Evolutionary conservation across 116 monocot genomes (phyloP), one percentile per base, ranked within the genome.

Genomic region (Zostera marina): DNA sequence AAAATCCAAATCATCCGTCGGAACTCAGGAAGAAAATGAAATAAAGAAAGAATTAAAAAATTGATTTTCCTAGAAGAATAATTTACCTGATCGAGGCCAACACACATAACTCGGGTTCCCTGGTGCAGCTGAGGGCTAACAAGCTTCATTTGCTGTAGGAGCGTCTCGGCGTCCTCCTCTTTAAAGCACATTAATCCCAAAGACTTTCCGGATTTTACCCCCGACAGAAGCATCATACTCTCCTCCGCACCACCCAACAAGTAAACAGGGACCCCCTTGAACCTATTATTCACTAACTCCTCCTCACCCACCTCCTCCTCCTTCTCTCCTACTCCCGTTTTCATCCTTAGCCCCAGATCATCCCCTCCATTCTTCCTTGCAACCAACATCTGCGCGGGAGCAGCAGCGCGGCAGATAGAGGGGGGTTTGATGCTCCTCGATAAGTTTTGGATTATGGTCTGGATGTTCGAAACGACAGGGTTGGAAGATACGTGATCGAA

Each of bases 141-240:
- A 54, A 25, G 20, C 76, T 63, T 82, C 83, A 94, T 77, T 75
- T 84, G 81, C 11, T 78, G 63, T 22, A 94, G 67, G n/a, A 88
- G 71, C 23, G 84, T 58, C 69, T 79, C 79, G 3, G 94, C 94
- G 54, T 94, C 88, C 54, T 80, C 82, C 74, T 66, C 72, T 61
- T 63, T 73, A 59, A 94, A 85, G 62, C 88, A 94, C 26, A 94
- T 71, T 0, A 93, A 62, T 0, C 84, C 93, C 24, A 93, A 68
- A 0, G 79, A 70, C 60, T 75, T 77, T 24, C 71, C 77, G 8
- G 75, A 63, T 39, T 76, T 67, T 11, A 41, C 40, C 12, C 77
- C 84, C 13, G 81, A 81, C 5, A 94, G 79, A 7, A 94, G 75
- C 59, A 94, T 88, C 59, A 94, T 81, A 76, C 84, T 84, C 54